Conservation (phyloP, 768 basidiomycete species). For the Xerocomellus intermedius region DNA sequence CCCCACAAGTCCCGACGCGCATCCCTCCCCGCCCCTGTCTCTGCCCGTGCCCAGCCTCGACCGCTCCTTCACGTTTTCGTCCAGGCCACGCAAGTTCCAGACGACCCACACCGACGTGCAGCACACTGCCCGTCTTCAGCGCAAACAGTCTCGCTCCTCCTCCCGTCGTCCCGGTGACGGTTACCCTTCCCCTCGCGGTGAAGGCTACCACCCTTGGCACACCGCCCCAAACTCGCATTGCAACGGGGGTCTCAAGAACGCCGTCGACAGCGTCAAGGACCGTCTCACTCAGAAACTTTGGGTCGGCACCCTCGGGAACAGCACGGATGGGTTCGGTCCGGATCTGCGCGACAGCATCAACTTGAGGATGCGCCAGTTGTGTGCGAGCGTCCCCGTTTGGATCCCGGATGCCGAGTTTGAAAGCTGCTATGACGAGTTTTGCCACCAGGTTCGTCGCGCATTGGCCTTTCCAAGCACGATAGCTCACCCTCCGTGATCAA, state of each 20-base stretch:
- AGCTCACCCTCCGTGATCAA: conserved; percentile 18
- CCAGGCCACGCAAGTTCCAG: conserved; percentile 43
- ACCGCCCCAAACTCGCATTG: conserved; percentile 66
- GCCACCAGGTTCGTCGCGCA: conserved; percentile 60
- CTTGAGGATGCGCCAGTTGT: conserved; percentile 38
- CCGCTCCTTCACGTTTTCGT: conserved; percentile 25
- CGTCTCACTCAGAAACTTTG: conserved; percentile 52
- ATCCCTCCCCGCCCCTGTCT: not conserved
- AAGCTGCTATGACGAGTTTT: conserved; percentile 82
- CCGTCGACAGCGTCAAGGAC: conserved; percentile 63
- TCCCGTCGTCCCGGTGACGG: conserved; percentile 41
- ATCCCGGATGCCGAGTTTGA: no score
- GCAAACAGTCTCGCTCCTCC: conserved; percentile 53
- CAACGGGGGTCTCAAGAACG: conserved; percentile 85
- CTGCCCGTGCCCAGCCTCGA: conserved; percentile 11
- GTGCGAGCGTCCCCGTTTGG: conserved; percentile 26
- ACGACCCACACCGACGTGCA: conserved; percentile 47
- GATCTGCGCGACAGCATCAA: conserved; percentile 58
- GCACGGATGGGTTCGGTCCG: conserved; percentile 63
- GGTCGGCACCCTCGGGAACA: conserved; percentile 74
- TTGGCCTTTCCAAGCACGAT: conserved; percentile 1
- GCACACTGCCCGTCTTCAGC: conserved; percentile 41
- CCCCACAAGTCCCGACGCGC: no score
- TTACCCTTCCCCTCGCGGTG: conserved; percentile 21
- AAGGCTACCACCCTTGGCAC: conserved; percentile 39